Evolutionary conservation across 192 early-diverging fungal species (phyloP).

Genomic region (Fimicolochytrium jonesii): DNA sequence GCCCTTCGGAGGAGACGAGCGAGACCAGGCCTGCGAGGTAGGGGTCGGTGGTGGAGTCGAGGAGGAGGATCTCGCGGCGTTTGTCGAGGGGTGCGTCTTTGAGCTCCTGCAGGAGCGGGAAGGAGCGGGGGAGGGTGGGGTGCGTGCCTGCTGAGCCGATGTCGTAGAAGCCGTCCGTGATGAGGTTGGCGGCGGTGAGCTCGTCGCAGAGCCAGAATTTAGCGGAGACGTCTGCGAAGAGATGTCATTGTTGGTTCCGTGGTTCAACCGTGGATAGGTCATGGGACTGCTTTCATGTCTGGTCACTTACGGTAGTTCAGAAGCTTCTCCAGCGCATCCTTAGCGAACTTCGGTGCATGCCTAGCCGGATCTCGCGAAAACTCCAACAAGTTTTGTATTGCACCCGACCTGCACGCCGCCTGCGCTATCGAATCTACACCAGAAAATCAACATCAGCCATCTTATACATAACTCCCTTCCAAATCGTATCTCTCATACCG

Average conservation of each 20-base stretch:
- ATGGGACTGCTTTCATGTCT: not conserved
- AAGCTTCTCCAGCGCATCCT: slow-evolving; percentile 53
- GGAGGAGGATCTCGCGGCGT: slow-evolving; percentile 42
- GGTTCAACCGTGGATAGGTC: not conserved
- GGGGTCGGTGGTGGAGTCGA: slow-evolving; percentile 37
- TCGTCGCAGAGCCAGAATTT: slow-evolving; percentile 56
- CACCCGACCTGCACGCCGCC: slow-evolving; percentile 43
- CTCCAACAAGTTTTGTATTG: slow-evolving; percentile 41
- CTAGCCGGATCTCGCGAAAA: slow-evolving; percentile 37
- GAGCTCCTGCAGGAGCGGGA: slow-evolving; percentile 42
- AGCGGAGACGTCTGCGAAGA: slow-evolving; percentile 40
- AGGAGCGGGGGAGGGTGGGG: slow-evolving; percentile 21
- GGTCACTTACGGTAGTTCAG: slow-evolving; percentile 44
- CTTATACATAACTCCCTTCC: too few species aligned
- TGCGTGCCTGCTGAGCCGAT: slow-evolving; percentile 45
- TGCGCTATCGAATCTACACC: slow-evolving; percentile 40
- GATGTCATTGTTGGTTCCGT: not conserved
- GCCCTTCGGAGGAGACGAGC: not conserved
- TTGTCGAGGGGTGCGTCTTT: slow-evolving; percentile 37
- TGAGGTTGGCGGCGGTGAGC: slow-evolving; percentile 37
- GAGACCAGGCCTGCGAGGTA: slow-evolving; percentile 21
- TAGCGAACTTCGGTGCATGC: slow-evolving; percentile 44
- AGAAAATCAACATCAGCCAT: not conserved
- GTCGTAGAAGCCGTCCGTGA: slow-evolving; percentile 53
- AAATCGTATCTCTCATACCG: slow-evolving; percentile 23